Conservation (phyloP, 495 filamentous ascomycete genomes). For the Friedmanniomyces simplex region DNA sequence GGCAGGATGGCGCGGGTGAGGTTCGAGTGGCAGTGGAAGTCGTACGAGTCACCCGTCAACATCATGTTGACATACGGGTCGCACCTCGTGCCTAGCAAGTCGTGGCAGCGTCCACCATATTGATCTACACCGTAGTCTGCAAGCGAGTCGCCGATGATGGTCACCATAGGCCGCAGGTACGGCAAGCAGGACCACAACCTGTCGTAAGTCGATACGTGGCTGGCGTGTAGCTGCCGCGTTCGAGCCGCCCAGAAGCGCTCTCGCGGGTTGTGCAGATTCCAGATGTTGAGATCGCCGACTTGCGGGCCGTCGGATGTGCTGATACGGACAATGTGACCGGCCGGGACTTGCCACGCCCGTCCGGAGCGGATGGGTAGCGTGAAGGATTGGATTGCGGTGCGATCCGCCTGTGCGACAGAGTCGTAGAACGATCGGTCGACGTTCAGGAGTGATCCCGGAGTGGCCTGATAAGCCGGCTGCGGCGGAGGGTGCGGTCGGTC, state of each 20-base stretch:
- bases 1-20: constrained; percentile 59
- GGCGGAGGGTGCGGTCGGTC: constrained; percentile 24
- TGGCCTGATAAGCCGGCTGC: constrained; percentile 22
- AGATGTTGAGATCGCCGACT: constrained; percentile 75
- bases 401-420: constrained; percentile 7
- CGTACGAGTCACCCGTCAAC: constrained; percentile 57
- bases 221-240: constrained; percentile 65
- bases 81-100: constrained; percentile 66
- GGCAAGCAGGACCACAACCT: constrained; percentile 68
- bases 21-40: constrained; percentile 77
- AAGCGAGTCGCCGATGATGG: constrained; percentile 61
- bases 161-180: constrained; percentile 62
- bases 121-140: constrained; percentile 33
- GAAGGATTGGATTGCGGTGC: constrained; percentile 13
- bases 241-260: constrained; percentile 72
- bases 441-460: constrained; percentile 16
- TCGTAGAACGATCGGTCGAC: constrained; percentile 17
- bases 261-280: constrained; percentile 62
- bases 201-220: constrained; percentile 59
- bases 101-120: constrained; percentile 52
- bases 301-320: constrained; percentile 66
- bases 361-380: constrained; percentile 29
- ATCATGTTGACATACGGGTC: constrained; percentile 63
- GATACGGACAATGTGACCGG: constrained; percentile 56
- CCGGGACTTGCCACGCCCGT: constrained; percentile 25